Evolutionary conservation across 441 rosid species (phyloP), one percentile per base, ranked within the genome.

Genomic region (Viola pubescens): DNA sequence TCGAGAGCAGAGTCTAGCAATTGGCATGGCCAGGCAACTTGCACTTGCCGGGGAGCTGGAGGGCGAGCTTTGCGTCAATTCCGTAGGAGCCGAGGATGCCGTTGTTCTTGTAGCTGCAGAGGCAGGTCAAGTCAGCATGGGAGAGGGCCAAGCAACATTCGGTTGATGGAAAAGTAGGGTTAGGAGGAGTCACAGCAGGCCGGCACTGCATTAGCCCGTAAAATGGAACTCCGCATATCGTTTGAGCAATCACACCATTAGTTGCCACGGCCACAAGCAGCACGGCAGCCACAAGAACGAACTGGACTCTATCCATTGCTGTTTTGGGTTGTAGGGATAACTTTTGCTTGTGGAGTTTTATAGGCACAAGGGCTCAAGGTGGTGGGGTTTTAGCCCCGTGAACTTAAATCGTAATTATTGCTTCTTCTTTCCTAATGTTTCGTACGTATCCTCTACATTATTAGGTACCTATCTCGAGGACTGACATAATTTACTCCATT

Each of bases 11-110:
- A 19, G 16, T 11, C 70, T 73, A 79, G 83, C 83, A 79, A 0
- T 52, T 62, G 34, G 80, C 59, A 7, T 69, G 72, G 14, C 45
- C 63, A 66, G 82, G 79, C 46, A 80, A 71, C 16, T 63, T 64
- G 73, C 88, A 78, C 73, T 77, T 71, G 38, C 34, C 54, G 9
- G 82, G 88, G 40, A 83, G 79, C 61, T 78, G 71, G 66, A 78
- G 10, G 40, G 75, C 83, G 10, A 83, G 85, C 0, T 77, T 70
- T 1, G 77, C 77, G 46, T 81, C 83, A 7, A 81, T 75, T 0
- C 82, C 82, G 26, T 77, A 70, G 7, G 70, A 63, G 53, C 79
- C 83, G 57, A 81, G 68, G 9, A 79, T 10, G 1, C 49, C 63
- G 4, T 79, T 78, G 60, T 81, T 73, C 62, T 71, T 76, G 66